These are phyloP conservation scores for Backusella morwellensis DNA, from an alignment of 192 early-diverging fungal genomes.

Conservation along the genomic window DNA sequence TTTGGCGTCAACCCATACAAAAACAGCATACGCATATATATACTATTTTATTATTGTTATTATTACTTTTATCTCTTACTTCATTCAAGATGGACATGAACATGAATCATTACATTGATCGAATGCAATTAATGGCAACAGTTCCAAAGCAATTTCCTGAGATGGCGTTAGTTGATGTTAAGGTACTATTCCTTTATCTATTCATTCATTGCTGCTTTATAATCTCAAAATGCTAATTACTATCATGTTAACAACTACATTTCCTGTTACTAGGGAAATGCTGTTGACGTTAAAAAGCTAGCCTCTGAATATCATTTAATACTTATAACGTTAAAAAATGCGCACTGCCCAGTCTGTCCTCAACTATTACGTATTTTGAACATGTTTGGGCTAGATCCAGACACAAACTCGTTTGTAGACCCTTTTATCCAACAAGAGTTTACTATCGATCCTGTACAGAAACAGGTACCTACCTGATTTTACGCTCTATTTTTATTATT, in stretches of 20 bases:
- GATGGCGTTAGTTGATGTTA: slow-evolving; percentile 18
- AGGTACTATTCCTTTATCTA: slow-evolving; percentile 16
- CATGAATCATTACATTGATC: slow-evolving; percentile 13
- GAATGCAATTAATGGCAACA: slow-evolving; percentile 31
- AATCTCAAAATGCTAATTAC: neutral
- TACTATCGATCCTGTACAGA: slow-evolving; percentile 17
- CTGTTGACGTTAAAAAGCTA: slow-evolving; percentile 19
- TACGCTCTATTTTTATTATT: slow-evolving; percentile 2
- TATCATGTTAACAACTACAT: neutral
- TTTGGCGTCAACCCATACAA: neutral
- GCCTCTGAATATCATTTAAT: slow-evolving; percentile 29
- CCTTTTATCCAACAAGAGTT: slow-evolving; percentile 24
- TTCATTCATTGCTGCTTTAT: neutral
- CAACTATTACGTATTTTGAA: slow-evolving; percentile 31
- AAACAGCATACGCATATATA: neutral
- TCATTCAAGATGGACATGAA: neutral
- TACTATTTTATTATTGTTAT: neutral
- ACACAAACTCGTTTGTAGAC: slow-evolving; percentile 14
- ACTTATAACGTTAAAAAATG: slow-evolving; percentile 27
- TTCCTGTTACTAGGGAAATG: slow-evolving; percentile 15
- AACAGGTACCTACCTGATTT: slow-evolving; percentile 18
- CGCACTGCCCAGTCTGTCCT: slow-evolving; percentile 29
- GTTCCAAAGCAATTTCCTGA: slow-evolving; percentile 24
- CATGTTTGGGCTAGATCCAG: slow-evolving; percentile 27
- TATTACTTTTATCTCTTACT: neutral